Evolutionary conservation across 306 rosid genomes (phyloP), one percentile per base, ranked within the genome.

Genomic region (Gastrolobium villosum): DNA sequence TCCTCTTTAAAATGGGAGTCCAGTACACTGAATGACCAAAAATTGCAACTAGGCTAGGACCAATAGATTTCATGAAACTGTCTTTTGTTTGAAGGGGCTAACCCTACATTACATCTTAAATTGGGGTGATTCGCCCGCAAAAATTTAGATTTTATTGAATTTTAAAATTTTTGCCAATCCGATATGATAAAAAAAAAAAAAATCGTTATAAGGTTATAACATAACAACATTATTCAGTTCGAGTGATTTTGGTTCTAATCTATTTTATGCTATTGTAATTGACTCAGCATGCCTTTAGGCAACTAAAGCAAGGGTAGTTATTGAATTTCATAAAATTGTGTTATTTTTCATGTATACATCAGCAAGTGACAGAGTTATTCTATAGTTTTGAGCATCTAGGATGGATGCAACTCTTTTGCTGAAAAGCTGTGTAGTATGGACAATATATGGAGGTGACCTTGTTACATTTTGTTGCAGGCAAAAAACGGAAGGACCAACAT

Each of bases 401-500:
- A 61, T 65, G 43, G 44, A 32, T 53, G 36, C 73, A 35, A 46
- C 45, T 14, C 65, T 14, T 48, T 54, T 75, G 62, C 77, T 46
- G 10, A 9, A 52, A 14, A 13, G 28, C 52, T 61, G 15, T 77
- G 56, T 60, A 65, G 37, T 41, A 61, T 60, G 32, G 37, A 52
- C n/a, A 48, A 57, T 59, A 68, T 39, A 26, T 41, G 70, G 13
- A 60, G 43, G 7, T 79, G 34, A 80, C 50, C 37, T 55, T 50
- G 70, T 53, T 53, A n/a, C 54, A 34, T 52, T 67, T 49, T 70
- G 41, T 74, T 41, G 75, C 91, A 93, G 99, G 93, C 72, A 93
- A 88, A 87, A 96, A 96, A 79, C 80, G 93, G 52, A 96, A 91
- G 85, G 99, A 96, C 69, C 99, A 96, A 61, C 88, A 85, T 67